Percentiles rank a stretch among this genome's conserved stretches.
Conservation (phyloP, 2,329 filamentous ascomycete genomes). For the Talaromyces sp. region DNA sequence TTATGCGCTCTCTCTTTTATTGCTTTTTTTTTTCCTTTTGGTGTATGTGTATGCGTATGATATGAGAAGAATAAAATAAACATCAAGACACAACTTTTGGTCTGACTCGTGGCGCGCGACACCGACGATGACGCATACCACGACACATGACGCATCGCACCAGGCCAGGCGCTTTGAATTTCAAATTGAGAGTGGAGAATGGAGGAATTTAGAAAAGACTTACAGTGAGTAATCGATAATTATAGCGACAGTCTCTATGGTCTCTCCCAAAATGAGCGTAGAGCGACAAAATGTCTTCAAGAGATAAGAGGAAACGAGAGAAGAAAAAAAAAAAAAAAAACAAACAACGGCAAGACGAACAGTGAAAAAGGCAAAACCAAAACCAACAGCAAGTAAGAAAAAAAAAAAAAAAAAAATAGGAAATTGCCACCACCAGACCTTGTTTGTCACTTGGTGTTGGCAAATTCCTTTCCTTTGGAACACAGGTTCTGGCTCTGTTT, state of each 20-base stretch:
- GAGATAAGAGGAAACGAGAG: not conserved
- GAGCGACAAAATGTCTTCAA: not conserved
- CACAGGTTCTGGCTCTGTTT: not conserved
- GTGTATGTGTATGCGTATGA: not conserved
- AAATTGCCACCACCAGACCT: not conserved
- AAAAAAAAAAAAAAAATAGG: not conserved
- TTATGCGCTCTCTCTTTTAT: not conserved
- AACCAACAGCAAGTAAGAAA: no score
- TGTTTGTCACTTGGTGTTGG: not conserved
- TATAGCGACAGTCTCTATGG: not conserved
- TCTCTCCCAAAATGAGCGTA: not conserved
- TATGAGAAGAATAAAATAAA: not conserved
- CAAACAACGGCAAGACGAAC: not conserved
- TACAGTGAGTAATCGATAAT: not conserved
- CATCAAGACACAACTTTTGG: not conserved
- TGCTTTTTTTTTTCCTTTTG: not conserved
- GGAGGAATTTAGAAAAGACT: not conserved
- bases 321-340: not conserved
- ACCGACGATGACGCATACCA: not conserved
- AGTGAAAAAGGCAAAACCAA: not conserved
- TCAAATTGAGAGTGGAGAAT: no score
- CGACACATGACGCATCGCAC: not conserved
- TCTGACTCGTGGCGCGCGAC: not conserved
- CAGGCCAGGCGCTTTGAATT: not conserved
- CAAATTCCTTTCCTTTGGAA: not conserved